These are phyloP conservation scores for Sanghuangporus weigelae DNA, from an alignment of 1,284 basidiomycete genomes.

Conservation along the genomic window DNA sequence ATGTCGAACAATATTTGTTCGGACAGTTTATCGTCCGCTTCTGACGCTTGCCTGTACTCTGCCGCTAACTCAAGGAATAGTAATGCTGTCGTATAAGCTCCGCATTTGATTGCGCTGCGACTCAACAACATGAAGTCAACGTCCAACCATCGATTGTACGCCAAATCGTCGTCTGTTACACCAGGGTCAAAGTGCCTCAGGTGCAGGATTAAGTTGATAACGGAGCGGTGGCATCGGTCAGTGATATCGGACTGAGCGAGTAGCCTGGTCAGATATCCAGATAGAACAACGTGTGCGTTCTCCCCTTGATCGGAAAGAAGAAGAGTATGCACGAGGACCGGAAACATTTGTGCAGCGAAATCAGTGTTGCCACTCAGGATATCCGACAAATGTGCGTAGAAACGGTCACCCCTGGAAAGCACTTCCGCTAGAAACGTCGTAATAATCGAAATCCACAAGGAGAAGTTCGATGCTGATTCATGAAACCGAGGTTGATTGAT, in stretches of 20 bases:
- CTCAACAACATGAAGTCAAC: conserved; percentile 73
- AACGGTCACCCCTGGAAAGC: conserved; percentile 47
- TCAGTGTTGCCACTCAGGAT: conserved; percentile 50
- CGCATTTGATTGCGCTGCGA: conserved; percentile 69
- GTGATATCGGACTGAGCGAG: conserved; percentile 41
- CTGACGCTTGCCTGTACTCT: conserved; percentile 40
- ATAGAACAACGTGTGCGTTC: conserved; percentile 35
- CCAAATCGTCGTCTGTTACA: conserved; percentile 45
- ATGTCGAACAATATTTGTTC: conserved; percentile 83
- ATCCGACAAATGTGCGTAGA: conserved; percentile 64
- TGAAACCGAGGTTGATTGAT: conserved; percentile 24
- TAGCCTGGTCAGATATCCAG: conserved; percentile 59
- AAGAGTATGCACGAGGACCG: conserved; percentile 65
- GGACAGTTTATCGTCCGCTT: conserved; percentile 28
- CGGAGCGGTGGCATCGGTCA: conserved; percentile 48
- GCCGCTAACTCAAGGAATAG: conserved; percentile 83
- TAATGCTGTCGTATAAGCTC: conserved; percentile 83
- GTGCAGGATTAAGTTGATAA: conserved; percentile 80
- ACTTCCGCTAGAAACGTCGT: conserved; percentile 58
- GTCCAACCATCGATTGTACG: conserved; percentile 80
- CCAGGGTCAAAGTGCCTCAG: conserved; percentile 62
- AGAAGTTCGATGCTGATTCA: conserved; percentile 42
- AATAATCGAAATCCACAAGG: conserved; percentile 62
- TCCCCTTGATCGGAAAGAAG: conserved; percentile 35
- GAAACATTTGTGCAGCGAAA: conserved; percentile 68